Evolutionary conservation across 164 flowering plant species (phyloP), one percentile per base, ranked within the genome.

Genomic region (Santalum album): DNA sequence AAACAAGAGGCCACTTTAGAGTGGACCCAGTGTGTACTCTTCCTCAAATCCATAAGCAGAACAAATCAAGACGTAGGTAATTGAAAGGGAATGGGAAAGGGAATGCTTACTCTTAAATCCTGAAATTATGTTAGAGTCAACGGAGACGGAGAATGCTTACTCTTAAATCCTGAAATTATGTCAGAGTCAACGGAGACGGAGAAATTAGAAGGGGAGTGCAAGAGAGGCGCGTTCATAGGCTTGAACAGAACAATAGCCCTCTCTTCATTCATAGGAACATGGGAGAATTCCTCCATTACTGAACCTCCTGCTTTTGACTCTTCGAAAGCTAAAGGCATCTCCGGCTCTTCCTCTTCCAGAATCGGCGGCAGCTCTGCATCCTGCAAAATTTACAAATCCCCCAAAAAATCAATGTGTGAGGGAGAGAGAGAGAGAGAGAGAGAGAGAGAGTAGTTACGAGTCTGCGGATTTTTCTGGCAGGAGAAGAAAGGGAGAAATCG

Each of bases 401-500:
- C 34, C 9, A 15, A 24, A 36, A 29, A 36, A 7, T 3, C 12
- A 18, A 18, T 26, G 53, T 5, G 10, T 7, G 7, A 0, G 11
- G n/a, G n/a, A n/a, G 24, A 49, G 40, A 29, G 23, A 49, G 40
- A 44, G 35, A 29, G 44, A 45, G 42, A 18, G 25, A 25, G 32
- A 22, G 14, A n/a, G 1, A 32, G 19, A 25, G 16, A 26, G 1
- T n/a, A n/a, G n/a, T 48, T 75, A 84, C 96, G 78, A 90, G 78
- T 18, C 96, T 78, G 42, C 97, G 78, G 52, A 78, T 87, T 70
- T 90, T 90, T 27, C 74, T 70, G 39, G 96, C 94, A 16, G 91
- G 96, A 39, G 94, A 76, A 50, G 89, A 76, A n/a, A 90, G 74
- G 11, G 96, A 80, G 68, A 90, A 87, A 17, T 85, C 94, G 29